phyloP scores from a whole-genome alignment of 2,329 filamentous ascomycete genomes.

The Aspergillus sp. region DNA sequence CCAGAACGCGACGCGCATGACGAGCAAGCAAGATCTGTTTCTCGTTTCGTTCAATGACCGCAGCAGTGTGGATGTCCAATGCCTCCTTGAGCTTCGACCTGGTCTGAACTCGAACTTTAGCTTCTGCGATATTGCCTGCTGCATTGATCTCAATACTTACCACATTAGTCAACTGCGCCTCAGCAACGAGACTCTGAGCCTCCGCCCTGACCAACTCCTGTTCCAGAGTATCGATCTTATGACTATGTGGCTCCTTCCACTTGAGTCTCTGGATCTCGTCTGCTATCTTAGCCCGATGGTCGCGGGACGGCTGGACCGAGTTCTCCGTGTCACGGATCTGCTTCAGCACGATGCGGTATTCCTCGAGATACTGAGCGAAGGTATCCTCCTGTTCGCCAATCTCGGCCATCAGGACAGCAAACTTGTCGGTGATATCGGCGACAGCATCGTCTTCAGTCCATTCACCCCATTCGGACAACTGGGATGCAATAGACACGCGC shows the following conservation, averaged over 20 bases:
- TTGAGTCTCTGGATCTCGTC: slow-evolving; percentile 93
- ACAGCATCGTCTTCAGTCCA: slow-evolving; percentile 83
- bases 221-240: slow-evolving; percentile 80
- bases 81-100: slow-evolving; percentile 95
- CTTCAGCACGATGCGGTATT: slow-evolving; percentile 80
- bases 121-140: background rate
- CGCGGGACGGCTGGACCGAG: slow-evolving; percentile 89
- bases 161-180: slow-evolving; percentile 93
- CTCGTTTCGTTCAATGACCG: slow-evolving; percentile 92
- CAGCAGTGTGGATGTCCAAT: slow-evolving; percentile 83
- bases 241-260: slow-evolving; percentile 84
- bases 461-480: slow-evolving; percentile 96
- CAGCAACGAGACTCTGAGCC: slow-evolving; percentile 92
- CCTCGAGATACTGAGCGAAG: slow-evolving; percentile 85
- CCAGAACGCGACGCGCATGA: slow-evolving; percentile 81
- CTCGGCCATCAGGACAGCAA: slow-evolving; percentile 88
- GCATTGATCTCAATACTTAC: slow-evolving; percentile 54
- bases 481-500: slow-evolving; percentile 78
- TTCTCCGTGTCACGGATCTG: slow-evolving; percentile 92
- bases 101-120: slow-evolving; percentile 53
- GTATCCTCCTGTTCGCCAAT: slow-evolving; percentile 90
- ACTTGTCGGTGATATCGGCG: slow-evolving; percentile 90
- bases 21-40: slow-evolving; percentile 94
- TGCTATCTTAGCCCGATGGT: slow-evolving; percentile 81
- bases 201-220: slow-evolving; percentile 96